Percentiles rank a stretch among this genome's conserved stretches.
These are phyloP conservation scores for Boechera stricta DNA, from an alignment of 345 rosid genomes.

Conservation along the genomic window DNA sequence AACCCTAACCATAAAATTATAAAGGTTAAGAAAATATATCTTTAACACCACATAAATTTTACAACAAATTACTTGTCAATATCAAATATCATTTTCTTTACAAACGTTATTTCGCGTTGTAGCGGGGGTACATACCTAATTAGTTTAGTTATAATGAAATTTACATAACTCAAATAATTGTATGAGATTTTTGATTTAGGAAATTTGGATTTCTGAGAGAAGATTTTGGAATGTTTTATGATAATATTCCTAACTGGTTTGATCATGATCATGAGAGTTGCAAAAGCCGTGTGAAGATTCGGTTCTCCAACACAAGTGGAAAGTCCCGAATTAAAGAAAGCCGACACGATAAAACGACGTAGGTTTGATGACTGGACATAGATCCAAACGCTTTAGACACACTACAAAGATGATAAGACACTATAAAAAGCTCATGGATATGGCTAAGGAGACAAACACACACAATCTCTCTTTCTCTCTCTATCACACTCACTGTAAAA, in stretches of 20 bases:
- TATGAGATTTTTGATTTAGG: background rate
- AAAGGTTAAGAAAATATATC: too few relatives aligned
- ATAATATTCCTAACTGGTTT: constrained; percentile 34
- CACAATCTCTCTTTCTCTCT: constrained; percentile 2
- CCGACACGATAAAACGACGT: constrained; percentile 31
- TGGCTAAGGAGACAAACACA: constrained; percentile 41
- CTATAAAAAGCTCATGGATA: constrained; percentile 42
- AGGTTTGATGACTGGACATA: constrained; percentile 41
- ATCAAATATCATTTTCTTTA: too few relatives aligned
- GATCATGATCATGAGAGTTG: constrained; percentile 32
- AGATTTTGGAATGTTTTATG: constrained; percentile 5
- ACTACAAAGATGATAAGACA: constrained; percentile 30
- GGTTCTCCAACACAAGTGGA: constrained; percentile 45
- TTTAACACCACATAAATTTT: too few relatives aligned
- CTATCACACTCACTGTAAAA: constrained; percentile 21
- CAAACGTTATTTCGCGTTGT: too few relatives aligned
- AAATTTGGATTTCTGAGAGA: background rate
- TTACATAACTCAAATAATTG: background rate
- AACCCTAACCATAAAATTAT: too few relatives aligned
- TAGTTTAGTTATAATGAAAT: background rate
- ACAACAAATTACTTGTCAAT: too few relatives aligned
- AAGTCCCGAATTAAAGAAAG: constrained; percentile 11
- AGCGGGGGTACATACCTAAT: too few relatives aligned
- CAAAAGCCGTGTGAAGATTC: constrained; percentile 36
- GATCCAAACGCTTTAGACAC: constrained; percentile 17